phyloP scores from a whole-genome alignment of 805 yeast genomes.

The Wickerhamia fluorescens region DNA sequence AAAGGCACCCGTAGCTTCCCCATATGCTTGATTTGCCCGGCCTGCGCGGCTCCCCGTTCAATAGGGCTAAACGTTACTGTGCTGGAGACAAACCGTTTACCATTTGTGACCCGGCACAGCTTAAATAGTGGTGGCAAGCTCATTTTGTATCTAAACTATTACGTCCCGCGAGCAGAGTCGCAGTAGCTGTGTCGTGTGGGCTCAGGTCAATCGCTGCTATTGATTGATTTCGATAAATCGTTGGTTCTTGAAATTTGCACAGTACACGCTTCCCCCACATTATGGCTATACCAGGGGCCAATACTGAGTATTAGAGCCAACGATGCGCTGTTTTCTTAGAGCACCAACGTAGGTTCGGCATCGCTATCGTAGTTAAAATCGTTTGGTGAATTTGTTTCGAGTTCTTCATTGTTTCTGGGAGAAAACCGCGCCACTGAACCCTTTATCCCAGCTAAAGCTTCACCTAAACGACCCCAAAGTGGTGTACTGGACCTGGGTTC shows the following conservation, averaged over 20 bases:
- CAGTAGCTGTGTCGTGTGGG: too few species aligned
- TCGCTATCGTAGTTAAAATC: slow-evolving; percentile 28
- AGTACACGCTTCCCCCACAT: neutral
- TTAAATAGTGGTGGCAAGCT: too few species aligned
- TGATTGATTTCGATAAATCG: too few species aligned
- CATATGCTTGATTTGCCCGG: too few species aligned
- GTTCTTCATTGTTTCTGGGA: slow-evolving; percentile 14
- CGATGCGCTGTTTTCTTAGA: slow-evolving; percentile 3
- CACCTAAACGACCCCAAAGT: slow-evolving; percentile 21
- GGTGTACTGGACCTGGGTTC: slow-evolving; percentile 1
- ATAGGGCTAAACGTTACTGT: slow-evolving; percentile 24
- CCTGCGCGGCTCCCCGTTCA: slow-evolving; percentile 10
- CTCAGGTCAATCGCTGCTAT: too few species aligned
- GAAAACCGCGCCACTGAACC: slow-evolving; percentile 12
- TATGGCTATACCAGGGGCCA: too few species aligned
- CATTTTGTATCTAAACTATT: too few species aligned
- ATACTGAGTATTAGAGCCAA: too few species aligned
- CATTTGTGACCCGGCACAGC: neutral
- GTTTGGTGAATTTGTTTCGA: slow-evolving; percentile 7
- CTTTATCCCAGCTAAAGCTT: slow-evolving; percentile 16
- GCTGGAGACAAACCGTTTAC: slow-evolving; percentile 9
- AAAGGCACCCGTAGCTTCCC: slow-evolving; percentile 46
- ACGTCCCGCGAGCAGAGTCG: too few species aligned
- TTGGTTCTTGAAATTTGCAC: slow-evolving; percentile 1
- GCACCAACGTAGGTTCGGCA: slow-evolving; percentile 25